Conservation (phyloP, 495 filamentous ascomycete species). For the Penicillium riverlandense region DNA sequence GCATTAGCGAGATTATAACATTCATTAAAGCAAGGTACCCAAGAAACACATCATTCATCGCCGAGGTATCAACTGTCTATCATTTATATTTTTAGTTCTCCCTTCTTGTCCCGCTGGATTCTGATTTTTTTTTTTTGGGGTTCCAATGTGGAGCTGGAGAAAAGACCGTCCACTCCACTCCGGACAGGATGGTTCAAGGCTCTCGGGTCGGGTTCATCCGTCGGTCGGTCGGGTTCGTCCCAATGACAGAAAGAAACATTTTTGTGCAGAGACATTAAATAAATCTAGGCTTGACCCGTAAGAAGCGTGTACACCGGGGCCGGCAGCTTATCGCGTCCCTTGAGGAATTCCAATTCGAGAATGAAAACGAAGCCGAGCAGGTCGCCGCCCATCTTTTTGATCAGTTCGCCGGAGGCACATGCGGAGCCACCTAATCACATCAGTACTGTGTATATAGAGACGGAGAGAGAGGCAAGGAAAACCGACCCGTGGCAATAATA, state of each 20-base stretch:
- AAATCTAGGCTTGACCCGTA: constrained; percentile 42
- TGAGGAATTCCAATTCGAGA: constrained; percentile 90
- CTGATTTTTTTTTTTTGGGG: no score
- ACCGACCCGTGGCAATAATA: constrained; percentile 93
- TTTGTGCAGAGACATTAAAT: neutral
- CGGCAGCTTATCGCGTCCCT: constrained; percentile 82
- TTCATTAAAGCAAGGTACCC: no score
- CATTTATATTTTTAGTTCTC: no score
- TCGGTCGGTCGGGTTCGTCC: no score
- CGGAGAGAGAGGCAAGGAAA: neutral
- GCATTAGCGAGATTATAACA: neutral
- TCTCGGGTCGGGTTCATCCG: no score
- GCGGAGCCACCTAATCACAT: constrained; percentile 72
- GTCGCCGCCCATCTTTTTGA: constrained; percentile 75
- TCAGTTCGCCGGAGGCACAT: constrained; percentile 75
- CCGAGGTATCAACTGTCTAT: no score
- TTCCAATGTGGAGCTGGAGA: no score
- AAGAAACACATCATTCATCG: no score
- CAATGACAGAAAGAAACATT: neutral
- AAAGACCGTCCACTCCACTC: no score
- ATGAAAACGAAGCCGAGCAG: constrained; percentile 89
- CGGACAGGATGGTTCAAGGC: no score
- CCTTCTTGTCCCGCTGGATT: no score
- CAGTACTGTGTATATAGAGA: neutral
- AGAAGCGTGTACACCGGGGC: constrained; percentile 84